phyloP scores from a whole-genome alignment of 202 grass and related monocot species.

The Zizania palustris region DNA sequence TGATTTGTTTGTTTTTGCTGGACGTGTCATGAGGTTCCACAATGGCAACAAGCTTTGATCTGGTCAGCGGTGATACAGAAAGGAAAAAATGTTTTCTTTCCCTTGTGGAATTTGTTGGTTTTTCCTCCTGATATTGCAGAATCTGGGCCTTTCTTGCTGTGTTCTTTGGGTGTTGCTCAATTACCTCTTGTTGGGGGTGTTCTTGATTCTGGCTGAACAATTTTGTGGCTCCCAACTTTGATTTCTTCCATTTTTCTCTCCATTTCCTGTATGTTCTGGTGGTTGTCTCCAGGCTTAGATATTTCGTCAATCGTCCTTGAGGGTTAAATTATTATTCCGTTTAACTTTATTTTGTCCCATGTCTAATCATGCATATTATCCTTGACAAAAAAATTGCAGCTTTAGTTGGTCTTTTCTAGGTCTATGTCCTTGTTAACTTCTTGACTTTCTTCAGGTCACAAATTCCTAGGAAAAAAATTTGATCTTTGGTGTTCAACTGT shows the following conservation, averaged over 20 bases:
- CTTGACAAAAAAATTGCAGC: not conserved
- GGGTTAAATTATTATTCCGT: constrained; percentile 7
- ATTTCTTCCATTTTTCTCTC: not conserved
- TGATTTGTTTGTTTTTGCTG: not conserved
- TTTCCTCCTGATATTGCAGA: not conserved
- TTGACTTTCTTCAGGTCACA: constrained; percentile 24
- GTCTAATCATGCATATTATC: constrained; percentile 21
- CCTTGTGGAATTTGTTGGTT: not conserved
- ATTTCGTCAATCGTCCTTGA: constrained; percentile 17
- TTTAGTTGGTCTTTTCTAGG: not conserved
- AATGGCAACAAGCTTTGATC: not conserved
- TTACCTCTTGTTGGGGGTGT: constrained; percentile 10
- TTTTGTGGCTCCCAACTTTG: not conserved
- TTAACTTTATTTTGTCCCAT: not conserved
- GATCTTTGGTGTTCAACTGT: not conserved
- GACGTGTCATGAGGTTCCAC: not conserved
- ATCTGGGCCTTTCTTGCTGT: not conserved
- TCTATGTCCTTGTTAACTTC: not conserved
- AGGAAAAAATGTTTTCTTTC: not conserved
- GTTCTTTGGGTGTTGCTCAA: not conserved
- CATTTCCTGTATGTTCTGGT: not conserved
- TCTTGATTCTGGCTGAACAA: not conserved
- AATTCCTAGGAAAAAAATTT: not conserved
- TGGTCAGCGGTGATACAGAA: not conserved
- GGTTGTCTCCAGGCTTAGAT: constrained; percentile 21